phyloP scores from a whole-genome alignment of 306 rosid genomes.

The Inga leiocalycina region DNA sequence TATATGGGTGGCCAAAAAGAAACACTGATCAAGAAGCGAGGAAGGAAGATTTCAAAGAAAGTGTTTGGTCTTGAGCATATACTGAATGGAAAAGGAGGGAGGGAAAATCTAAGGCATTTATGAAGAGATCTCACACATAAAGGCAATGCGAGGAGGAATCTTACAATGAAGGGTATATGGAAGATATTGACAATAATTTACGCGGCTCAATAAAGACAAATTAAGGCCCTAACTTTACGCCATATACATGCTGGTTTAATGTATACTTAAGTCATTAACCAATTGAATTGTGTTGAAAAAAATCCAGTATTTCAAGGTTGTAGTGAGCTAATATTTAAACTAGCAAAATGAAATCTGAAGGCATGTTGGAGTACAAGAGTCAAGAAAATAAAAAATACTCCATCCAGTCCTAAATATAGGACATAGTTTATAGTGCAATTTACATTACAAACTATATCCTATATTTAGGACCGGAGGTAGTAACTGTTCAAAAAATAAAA shows the following conservation, averaged over 20 bases:
- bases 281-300: background rate
- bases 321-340: slow-evolving; percentile 17
- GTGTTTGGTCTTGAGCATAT: background rate
- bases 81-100: background rate
- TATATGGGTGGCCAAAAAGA: background rate
- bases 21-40: background rate
- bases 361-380: background rate
- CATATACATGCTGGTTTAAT: background rate
- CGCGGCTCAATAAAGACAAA: background rate
- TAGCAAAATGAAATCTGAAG: slow-evolving; percentile 15
- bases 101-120: background rate
- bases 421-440: too few species aligned
- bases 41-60: background rate
- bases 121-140: background rate
- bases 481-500: too few species aligned
- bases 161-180: background rate
- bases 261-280: background rate
- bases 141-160: background rate
- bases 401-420: too few species aligned
- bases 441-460: too few species aligned
- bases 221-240: background rate
- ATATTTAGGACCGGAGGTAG: too few species aligned
- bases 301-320: slow-evolving; percentile 16
- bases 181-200: background rate
- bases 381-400: background rate